Evolutionary conservation across 495 filamentous ascomycete species (phyloP), one percentile per base, ranked within the genome.

Genomic region (Talaromyces borbonicus): DNA sequence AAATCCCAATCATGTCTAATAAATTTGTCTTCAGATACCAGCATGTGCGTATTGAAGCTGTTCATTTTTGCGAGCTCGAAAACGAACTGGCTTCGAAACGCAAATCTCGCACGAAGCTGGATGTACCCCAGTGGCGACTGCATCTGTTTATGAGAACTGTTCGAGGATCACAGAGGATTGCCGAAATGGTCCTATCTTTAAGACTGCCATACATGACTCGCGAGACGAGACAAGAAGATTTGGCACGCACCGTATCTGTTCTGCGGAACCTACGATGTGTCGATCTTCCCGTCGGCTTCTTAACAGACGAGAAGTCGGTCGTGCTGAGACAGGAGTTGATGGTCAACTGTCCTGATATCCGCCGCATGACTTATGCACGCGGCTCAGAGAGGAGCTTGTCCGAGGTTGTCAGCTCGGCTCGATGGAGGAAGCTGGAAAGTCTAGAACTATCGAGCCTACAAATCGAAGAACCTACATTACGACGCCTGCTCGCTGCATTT

Each of bases 171-270:
- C 72, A 73, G 19, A 71, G 72, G 7, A 66, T 92, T 12, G 87
- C 78, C 0, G 58, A 66, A 4, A 67, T 74, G 20, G 85, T 95
- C 8, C 65, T 83, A 49, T 85, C 81, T 46, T 67, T 98, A 44
- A 90, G 95, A 66, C 82, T 85, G 54, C 86, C 92, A n/a, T 97
- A 95, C 61, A 95, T 95, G 92, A 83, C 87, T 36, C 80, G 92
- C 33, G 90, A 96, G 63, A 82, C 83, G 5, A 84, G 77, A 67
- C 89, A 88, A 60, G 71, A 84, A 27, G 83, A 87, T 47, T 76
- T 95, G 43, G 92, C 92, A 12, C 78, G 87, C 33, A 86, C 83
- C 16, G 81, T 96, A 29, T 86, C 85, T 26, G 84, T 92, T 0
- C 67, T 85, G n/a, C 85, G 86, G 15, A 83, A 88, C 50, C 72